phyloP scores from a whole-genome alignment of 495 filamentous ascomycete species.

The Neurospora tetraspora region DNA sequence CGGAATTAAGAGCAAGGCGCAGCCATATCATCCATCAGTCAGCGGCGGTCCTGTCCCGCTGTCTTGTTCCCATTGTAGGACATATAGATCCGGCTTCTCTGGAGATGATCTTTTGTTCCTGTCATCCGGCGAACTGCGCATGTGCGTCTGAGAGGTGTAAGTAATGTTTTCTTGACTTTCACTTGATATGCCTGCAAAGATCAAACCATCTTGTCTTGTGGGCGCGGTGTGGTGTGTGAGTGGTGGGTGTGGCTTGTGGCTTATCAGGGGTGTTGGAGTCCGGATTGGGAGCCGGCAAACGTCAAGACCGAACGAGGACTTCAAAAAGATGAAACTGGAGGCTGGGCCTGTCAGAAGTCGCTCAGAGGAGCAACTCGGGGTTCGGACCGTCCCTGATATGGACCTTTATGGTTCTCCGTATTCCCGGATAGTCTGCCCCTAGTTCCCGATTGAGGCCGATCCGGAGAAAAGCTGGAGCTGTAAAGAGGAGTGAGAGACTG shows the following conservation, averaged over 20 bases:
- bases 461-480: not conserved
- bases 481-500: not conserved
- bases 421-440: not conserved
- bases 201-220: not conserved
- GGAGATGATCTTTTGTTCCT: not conserved
- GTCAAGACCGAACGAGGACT: not conserved
- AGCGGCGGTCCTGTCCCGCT: not conserved
- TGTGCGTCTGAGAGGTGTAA: not conserved
- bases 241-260: not conserved
- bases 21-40: not conserved
- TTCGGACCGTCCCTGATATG: not conserved
- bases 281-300: not conserved
- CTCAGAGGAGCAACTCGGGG: not conserved
- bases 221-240: not conserved
- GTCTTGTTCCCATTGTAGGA: not conserved
- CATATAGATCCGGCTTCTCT: not conserved
- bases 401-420: not conserved
- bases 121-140: not conserved
- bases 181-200: not conserved
- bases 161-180: not conserved
- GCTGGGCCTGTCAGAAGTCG: not conserved
- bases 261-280: not conserved
- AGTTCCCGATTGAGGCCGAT: not conserved
- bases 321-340: not conserved
- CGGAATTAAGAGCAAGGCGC: not conserved